phyloP scores from a whole-genome alignment of 352 stramenopile genomes.

The Thalassiosira ordinaria region DNA sequence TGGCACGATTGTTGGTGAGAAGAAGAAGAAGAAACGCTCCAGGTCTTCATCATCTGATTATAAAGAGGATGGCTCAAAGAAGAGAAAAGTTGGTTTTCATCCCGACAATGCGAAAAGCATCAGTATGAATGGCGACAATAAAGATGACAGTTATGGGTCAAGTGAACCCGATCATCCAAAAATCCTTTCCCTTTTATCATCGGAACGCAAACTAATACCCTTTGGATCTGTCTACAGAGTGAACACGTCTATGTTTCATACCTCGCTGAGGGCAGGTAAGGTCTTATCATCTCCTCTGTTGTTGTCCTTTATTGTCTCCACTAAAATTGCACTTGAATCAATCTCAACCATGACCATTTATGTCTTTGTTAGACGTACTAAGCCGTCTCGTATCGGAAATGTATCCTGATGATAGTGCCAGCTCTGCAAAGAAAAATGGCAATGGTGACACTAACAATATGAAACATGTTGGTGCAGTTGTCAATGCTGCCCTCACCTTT shows the following conservation, averaged over 20 bases:
- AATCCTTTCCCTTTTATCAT: slow-evolving; percentile 38
- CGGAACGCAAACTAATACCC: slow-evolving; percentile 51
- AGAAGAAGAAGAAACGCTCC: slow-evolving; percentile 31
- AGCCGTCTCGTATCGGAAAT: slow-evolving; percentile 72
- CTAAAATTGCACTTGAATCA: no score
- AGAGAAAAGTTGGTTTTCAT: slow-evolving; percentile 38
- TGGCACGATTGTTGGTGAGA: slow-evolving; percentile 29
- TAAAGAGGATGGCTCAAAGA: slow-evolving; percentile 18
- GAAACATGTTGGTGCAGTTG: slow-evolving; percentile 60
- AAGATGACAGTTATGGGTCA: slow-evolving; percentile 19
- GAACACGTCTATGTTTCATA: slow-evolving; percentile 77
- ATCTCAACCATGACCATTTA: no score
- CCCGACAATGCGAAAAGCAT: slow-evolving; percentile 14
- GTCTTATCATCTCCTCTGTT: no score
- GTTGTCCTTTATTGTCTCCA: no score
- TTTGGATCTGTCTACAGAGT: slow-evolving; percentile 68
- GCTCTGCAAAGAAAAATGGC: background rate
- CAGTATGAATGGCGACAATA: slow-evolving; percentile 9
- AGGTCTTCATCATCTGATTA: background rate
- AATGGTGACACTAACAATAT: slow-evolving; percentile 41
- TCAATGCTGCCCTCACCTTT: slow-evolving; percentile 69
- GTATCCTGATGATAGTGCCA: slow-evolving; percentile 37
- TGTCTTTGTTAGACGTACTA: no score
- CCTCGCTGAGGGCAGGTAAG: slow-evolving; percentile 61
- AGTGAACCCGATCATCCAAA: slow-evolving; percentile 24